Conservation (phyloP, 2,329 filamentous ascomycete species). For the Aureobasidium sp. region DNA sequence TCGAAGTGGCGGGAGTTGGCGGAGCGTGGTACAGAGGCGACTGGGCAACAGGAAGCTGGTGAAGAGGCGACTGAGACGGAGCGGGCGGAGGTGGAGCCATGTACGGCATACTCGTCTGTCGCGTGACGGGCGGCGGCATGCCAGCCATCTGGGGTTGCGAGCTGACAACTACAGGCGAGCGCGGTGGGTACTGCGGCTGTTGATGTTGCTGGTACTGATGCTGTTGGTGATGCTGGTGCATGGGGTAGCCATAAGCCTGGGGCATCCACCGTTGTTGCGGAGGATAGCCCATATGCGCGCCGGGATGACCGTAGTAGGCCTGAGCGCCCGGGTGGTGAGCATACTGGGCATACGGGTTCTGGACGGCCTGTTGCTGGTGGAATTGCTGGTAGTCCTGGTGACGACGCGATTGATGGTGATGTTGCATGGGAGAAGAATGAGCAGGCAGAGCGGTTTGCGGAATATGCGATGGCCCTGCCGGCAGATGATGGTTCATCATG, state of each 20-base stretch:
- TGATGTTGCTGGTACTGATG: conserved; percentile 15
- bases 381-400: conserved; percentile 33
- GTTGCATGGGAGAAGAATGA: conserved; percentile 12
- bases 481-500: conserved; percentile 75
- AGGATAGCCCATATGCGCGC: conserved; percentile 28
- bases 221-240: conserved; percentile 22
- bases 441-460: conserved; percentile 30
- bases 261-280: conserved; percentile 26
- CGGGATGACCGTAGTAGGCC: conserved; percentile 31
- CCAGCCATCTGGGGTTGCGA: conserved; percentile 35
- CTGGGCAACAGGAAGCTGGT: conserved; percentile 5
- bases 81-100: conserved; percentile 16
- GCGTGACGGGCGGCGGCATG: conserved; percentile 37
- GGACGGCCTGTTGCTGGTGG: conserved; percentile 26
- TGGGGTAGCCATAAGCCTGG: conserved; percentile 33
- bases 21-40: conserved; percentile 10
- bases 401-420: conserved; percentile 25
- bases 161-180: conserved; percentile 39
- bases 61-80: conserved; percentile 11
- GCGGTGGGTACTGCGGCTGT: conserved; percentile 27
- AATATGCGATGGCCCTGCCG: conserved; percentile 48
- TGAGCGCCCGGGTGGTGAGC: conserved; percentile 25
- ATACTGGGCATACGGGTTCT: conserved; percentile 29
- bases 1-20: conserved; percentile 22
- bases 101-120: conserved; percentile 20